Evolutionary conservation across 352 stramenopile genomes (phyloP), one percentile per base, ranked within the genome.

Genomic region (Pythium plurisporium): DNA sequence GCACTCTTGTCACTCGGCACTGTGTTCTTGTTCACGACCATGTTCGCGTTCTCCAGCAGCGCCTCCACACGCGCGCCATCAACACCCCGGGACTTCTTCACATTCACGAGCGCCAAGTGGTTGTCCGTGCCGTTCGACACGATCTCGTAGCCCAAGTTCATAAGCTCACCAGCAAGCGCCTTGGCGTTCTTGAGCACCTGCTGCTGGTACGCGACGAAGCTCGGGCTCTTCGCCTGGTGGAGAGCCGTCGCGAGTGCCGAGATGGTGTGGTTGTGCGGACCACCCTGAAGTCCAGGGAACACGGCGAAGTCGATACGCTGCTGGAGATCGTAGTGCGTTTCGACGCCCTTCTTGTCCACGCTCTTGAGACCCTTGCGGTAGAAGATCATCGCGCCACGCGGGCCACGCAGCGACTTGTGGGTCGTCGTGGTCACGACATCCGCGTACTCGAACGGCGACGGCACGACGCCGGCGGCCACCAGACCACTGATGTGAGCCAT

Each of bases 261-360:
- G 75, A 99, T 99, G 25, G 96, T 99, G 81, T 99, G 98, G 85
- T 99, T 99, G 82, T 99, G 98, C 17, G 97, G 98, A 47, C 98
- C 98, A 44, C 97, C 98, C 76, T 99, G 96, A 22, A 99, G 84
- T 9, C 94, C 96, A 5, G 98, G 98, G 79, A 99, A 99, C 30
- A 99, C 98, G 17, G 96, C 79, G 73, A 99, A 99, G 73, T 99
- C 98, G 69, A 99, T 99, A 72, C 97, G 97, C 53, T 97, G 83
- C 74, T 99, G 96, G 25, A 99, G 67, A 76, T 99, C 96, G 72
- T 99, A 99, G 44, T 73, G 55, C 7, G 79, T 72, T 48, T 86
- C 76, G 20, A 97, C 89, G 50, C 96, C 96, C 78, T 99, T 99
- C 77, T 99, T 98, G 62, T 98, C 96, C 0, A 90, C 81, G 52